Conservation (phyloP, 805 yeast genomes). For the Ogataea neopini region DNA sequence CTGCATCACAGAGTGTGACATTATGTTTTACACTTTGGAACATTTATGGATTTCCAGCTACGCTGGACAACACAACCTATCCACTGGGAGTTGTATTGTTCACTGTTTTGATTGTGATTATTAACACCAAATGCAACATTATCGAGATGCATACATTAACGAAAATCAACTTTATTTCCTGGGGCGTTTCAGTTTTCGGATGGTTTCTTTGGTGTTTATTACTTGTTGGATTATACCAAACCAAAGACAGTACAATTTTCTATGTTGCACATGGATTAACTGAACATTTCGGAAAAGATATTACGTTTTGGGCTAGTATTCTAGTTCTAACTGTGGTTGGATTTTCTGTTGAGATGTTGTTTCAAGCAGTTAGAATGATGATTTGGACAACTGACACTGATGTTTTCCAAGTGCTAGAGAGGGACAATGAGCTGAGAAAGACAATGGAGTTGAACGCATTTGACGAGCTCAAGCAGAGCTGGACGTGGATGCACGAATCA, state of each 20-base stretch:
- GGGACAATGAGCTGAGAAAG: slow-evolving; percentile 62
- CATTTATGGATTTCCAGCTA: slow-evolving; percentile 70
- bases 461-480: slow-evolving; percentile 73
- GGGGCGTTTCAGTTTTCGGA: slow-evolving; percentile 74
- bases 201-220: slow-evolving; percentile 84
- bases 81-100: slow-evolving; percentile 80
- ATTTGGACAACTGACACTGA: slow-evolving; percentile 75
- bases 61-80: slow-evolving; percentile 72
- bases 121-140: slow-evolving; percentile 77
- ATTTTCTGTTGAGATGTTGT: slow-evolving; percentile 62
- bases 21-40: slow-evolving; percentile 66
- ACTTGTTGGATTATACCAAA: slow-evolving; percentile 66
- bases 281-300: slow-evolving; percentile 73
- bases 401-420: slow-evolving; percentile 74
- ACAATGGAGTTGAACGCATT: slow-evolving; percentile 73
- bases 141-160: slow-evolving; percentile 79
- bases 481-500: slow-evolving; percentile 57
- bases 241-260: slow-evolving; percentile 56
- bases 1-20: slow-evolving; percentile 69
- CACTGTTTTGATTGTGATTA: slow-evolving; percentile 68
- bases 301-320: slow-evolving; percentile 84
- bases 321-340: slow-evolving; percentile 59
- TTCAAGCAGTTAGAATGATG: slow-evolving; percentile 56
- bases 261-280: slow-evolving; percentile 71
- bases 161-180: slow-evolving; percentile 64